These are phyloP conservation scores for Heteromeles arbutifolia DNA, from an alignment of 306 rosid species.

Conservation along the genomic window DNA sequence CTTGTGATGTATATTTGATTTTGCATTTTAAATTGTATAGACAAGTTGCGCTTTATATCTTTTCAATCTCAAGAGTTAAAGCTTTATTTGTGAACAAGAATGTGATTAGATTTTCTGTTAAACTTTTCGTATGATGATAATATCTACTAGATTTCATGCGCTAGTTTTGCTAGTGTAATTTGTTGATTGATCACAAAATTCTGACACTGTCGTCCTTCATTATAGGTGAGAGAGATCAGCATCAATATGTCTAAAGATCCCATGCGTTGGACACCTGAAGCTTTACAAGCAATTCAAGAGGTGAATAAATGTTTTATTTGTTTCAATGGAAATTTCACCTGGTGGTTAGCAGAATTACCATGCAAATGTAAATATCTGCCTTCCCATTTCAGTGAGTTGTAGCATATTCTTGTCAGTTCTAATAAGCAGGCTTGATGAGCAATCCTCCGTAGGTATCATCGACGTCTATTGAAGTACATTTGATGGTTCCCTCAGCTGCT, in stretches of 20 bases:
- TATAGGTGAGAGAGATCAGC: conserved; percentile 57
- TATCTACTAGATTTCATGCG: not conserved
- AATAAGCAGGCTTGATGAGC: not conserved
- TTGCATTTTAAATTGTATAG: not conserved
- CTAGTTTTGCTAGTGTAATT: not conserved
- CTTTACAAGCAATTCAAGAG: conserved; percentile 69
- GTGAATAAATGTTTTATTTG: conserved; percentile 31
- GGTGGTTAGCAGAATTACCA: not conserved
- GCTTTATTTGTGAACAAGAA: not conserved
- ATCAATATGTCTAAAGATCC: conserved; percentile 25
- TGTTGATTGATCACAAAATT: not conserved
- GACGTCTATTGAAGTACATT: not conserved
- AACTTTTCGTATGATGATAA: not conserved
- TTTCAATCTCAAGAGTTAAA: not conserved
- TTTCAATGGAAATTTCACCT: conserved; percentile 1
- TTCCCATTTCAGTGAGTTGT: not conserved
- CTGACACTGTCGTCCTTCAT: conserved; percentile 5
- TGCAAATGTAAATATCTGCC: not conserved
- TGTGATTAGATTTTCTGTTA: not conserved
- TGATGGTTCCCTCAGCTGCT: too few relatives aligned
- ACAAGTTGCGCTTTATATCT: not conserved
- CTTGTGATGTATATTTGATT: not conserved
- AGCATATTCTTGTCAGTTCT: not conserved
- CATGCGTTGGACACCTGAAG: conserved; percentile 70
- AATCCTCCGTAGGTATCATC: not conserved